A percentile compares a stretch with the other conserved stretches of the same genome.
Evolutionary conservation across 2,329 filamentous ascomycete genomes (phyloP).

Genomic region (Biscogniauxia marginata): DNA sequence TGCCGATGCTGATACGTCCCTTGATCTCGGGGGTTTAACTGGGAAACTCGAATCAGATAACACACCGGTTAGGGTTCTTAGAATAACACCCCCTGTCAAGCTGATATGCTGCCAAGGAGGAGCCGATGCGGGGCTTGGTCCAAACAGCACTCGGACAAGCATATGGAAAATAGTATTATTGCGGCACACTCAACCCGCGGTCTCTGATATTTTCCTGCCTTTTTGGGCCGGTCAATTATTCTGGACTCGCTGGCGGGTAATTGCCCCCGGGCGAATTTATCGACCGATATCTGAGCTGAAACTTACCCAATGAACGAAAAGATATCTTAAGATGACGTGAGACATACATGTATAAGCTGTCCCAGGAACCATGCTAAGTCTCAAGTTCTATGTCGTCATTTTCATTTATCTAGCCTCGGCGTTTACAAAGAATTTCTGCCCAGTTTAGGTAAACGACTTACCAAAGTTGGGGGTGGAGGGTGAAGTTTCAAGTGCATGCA

Average conservation of each 20-base stretch:
- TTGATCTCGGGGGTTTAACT: neutral
- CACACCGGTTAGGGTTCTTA: neutral
- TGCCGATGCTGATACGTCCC: neutral
- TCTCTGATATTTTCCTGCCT: neutral
- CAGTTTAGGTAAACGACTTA: neutral
- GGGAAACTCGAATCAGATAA: neutral
- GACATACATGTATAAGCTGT: neutral
- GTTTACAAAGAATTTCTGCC: neutral
- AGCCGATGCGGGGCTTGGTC: neutral
- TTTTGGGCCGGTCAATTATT: neutral
- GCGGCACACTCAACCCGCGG: neutral
- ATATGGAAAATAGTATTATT: neutral
- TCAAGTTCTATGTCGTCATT: neutral
- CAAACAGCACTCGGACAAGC: neutral
- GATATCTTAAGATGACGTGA: neutral
- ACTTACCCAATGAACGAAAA: neutral
- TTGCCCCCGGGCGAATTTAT: neutral
- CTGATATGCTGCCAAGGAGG: neutral
- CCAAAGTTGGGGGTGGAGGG: neutral
- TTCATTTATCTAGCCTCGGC: neutral
- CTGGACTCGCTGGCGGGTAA: too few relatives aligned
- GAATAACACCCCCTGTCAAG: neutral
- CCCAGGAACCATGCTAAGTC: neutral
- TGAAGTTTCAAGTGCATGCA: neutral
- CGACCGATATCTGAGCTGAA: neutral